Percentiles rank a stretch among this genome's conserved stretches.
These are phyloP conservation scores for Sporopachydermia cereana DNA, from an alignment of 1,139 yeast genomes.

Conservation along the genomic window DNA sequence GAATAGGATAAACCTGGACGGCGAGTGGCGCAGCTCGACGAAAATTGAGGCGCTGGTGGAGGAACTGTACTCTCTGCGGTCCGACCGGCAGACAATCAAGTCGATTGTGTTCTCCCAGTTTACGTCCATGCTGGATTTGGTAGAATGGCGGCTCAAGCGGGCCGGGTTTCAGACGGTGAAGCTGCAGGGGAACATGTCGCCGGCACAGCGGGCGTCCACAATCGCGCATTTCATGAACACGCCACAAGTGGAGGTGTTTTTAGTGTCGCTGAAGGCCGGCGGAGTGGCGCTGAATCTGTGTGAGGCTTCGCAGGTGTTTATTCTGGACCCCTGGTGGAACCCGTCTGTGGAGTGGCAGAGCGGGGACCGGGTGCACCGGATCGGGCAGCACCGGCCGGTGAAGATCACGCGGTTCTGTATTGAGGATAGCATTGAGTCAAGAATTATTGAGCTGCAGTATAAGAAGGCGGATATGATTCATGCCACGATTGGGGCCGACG, in stretches of 20 bases:
- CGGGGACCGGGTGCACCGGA: constrained; percentile 95
- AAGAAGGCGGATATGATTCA: constrained; percentile 97
- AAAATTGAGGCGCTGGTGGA: constrained; percentile 94
- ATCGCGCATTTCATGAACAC: constrained; percentile 87
- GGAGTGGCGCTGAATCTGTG: constrained; percentile 95
- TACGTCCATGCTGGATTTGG: constrained; percentile 89
- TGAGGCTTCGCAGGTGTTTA: constrained; percentile 92
- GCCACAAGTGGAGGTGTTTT: constrained; percentile 80
- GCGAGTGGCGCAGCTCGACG: constrained; percentile 85
- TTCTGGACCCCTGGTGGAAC: constrained; percentile 99
- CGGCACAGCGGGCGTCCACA: constrained; percentile 84
- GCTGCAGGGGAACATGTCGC: constrained; percentile 93
- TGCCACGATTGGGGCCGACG: constrained; percentile 89
- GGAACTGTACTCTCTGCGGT: constrained; percentile 75
- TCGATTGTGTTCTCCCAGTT: constrained; percentile 95
- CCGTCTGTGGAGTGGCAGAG: constrained; percentile 98
- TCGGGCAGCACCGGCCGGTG: constrained; percentile 94
- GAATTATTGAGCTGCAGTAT: constrained; percentile 89
- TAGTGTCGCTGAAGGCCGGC: constrained; percentile 94
- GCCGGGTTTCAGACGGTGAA: constrained; percentile 94
- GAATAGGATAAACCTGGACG: constrained; percentile 73
- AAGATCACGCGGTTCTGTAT: constrained; percentile 84
- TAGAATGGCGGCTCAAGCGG: constrained; percentile 87
- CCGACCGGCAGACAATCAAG: constrained; percentile 81
- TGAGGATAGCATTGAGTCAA: constrained; percentile 92